Conservation (phyloP, 2,329 filamentous ascomycete species). For the Colletotrichum spinosum region DNA sequence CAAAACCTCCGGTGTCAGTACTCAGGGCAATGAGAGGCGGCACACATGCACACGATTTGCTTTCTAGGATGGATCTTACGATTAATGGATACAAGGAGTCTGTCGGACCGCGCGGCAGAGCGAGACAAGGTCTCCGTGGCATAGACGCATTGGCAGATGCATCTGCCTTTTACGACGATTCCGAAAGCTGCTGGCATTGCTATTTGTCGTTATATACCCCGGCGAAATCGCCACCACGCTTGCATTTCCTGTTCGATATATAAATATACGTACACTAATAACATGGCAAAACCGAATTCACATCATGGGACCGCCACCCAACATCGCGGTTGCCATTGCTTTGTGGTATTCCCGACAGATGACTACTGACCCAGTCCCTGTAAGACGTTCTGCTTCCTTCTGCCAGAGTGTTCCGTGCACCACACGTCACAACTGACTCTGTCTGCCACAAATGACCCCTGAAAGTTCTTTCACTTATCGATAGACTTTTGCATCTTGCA, state of each 20-base stretch:
- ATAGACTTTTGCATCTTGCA: too few relatives aligned
- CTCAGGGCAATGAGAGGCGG: conserved; percentile 6
- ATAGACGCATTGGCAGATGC: background rate
- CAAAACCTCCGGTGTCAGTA: conserved; percentile 33
- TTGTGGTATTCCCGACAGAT: too few relatives aligned
- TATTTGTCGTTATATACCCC: conserved; percentile 38
- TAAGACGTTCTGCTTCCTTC: too few relatives aligned
- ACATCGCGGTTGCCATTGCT: too few relatives aligned
- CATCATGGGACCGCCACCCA: too few relatives aligned
- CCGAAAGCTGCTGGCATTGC: conserved; percentile 20
- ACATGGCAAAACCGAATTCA: background rate
- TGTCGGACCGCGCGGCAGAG: too few relatives aligned
- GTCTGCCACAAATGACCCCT: too few relatives aligned
- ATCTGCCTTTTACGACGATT: conserved; percentile 13
- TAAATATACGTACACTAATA: background rate
- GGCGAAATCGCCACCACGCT: conserved; percentile 36
- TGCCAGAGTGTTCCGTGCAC: too few relatives aligned
- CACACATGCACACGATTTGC: conserved; percentile 24
- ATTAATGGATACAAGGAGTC: conserved; percentile 11
- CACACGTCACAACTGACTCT: too few relatives aligned
- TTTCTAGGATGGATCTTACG: conserved; percentile 29
- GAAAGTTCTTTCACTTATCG: too few relatives aligned
- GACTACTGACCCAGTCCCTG: too few relatives aligned
- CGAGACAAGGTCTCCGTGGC: background rate
- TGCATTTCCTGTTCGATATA: conserved; percentile 16